Evolutionary conservation across 1,284 basidiomycete species (phyloP), one percentile per base, ranked within the genome.

Genomic region (Heliocybe sulcata): DNA sequence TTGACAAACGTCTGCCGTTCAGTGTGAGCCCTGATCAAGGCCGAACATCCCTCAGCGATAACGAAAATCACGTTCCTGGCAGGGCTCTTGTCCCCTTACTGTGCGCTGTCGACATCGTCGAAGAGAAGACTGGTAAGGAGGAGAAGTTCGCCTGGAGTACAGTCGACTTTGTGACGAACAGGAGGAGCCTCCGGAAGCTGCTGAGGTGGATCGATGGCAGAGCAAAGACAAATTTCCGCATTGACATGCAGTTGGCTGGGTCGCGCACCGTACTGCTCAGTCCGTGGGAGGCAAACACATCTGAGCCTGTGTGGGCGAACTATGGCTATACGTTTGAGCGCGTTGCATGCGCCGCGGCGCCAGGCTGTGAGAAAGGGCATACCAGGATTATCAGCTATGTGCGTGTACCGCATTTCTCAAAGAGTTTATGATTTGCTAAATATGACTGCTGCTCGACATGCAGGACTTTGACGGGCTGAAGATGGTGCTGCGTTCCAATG

Each of bases 161-260:
- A 0, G 63, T 81, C 42, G 81, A 85, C 61, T 67, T 84, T 55
- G 68, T 85, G 53, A 81, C 80, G 0, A 80, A 83, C 61, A 72
- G 82, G 2, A 84, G 83, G 60, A 72, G 71, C 16, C 68, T 85
- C 22, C 71, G 82, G 12, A 83, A 82, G 63, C 69, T 85, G 3
- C 58, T 79, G 16, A 67, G 79, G 19, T 85, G 81, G 81, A 68
- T 78, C 52, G 64, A 63, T n/a, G 68, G 65, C 14, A 57, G 58
- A n/a, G 64, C 60, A 0, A 62, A 61, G 3, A 67, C 69, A 26
- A 75, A 80, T 52, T 85, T 83, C 61, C 67, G 82, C 12, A 80
- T 85, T 54, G 82, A 85, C 59, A 61, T 76, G 12, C 77, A 82
- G 61, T 69, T 83, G 10, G 77, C 72, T 2, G 81, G 82, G 10